These are phyloP conservation scores for Carex parvula DNA, from an alignment of 176 grass and related monocot genomes.

Conservation along the genomic window DNA sequence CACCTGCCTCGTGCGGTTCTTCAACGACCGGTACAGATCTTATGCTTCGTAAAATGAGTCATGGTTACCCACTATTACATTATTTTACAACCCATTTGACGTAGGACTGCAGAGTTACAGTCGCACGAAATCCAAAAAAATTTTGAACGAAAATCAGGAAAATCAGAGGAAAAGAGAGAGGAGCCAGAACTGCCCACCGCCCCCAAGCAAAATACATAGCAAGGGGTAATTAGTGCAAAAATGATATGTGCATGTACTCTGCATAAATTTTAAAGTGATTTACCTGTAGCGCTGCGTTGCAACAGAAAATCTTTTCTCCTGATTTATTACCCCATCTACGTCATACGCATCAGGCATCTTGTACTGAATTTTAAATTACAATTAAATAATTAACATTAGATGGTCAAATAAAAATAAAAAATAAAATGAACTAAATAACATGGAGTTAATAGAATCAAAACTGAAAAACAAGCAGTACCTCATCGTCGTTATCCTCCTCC, in stretches of 20 bases:
- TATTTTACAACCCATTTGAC: too few relatives aligned
- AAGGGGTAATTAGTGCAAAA: neutral
- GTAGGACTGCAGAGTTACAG: too few relatives aligned
- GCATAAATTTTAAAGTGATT: constrained; percentile 13
- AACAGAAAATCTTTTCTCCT: constrained; percentile 95
- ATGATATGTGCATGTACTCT: neutral
- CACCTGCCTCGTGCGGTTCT: too few relatives aligned
- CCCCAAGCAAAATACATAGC: too few relatives aligned
- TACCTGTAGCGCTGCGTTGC: constrained; percentile 72
- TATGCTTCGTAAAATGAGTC: too few relatives aligned
- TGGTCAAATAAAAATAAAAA: neutral
- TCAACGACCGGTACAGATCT: too few relatives aligned
- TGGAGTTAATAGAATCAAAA: neutral
- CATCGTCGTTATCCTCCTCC: constrained; percentile 45
- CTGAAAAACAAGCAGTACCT: constrained; percentile 42
- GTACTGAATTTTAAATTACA: constrained; percentile 49
- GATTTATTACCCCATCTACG: constrained; percentile 73
- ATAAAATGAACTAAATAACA: constrained; percentile 15
- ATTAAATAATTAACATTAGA: constrained; percentile 1
- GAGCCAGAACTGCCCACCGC: too few relatives aligned
- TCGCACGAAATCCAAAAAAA: too few relatives aligned
- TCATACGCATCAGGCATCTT: constrained; percentile 99
- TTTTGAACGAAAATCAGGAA: too few relatives aligned
- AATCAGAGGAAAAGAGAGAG: too few relatives aligned
- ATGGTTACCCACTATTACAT: too few relatives aligned